Conservation (phyloP, 2,329 filamentous ascomycete species). For the Thielaviopsis punctulata region DNA sequence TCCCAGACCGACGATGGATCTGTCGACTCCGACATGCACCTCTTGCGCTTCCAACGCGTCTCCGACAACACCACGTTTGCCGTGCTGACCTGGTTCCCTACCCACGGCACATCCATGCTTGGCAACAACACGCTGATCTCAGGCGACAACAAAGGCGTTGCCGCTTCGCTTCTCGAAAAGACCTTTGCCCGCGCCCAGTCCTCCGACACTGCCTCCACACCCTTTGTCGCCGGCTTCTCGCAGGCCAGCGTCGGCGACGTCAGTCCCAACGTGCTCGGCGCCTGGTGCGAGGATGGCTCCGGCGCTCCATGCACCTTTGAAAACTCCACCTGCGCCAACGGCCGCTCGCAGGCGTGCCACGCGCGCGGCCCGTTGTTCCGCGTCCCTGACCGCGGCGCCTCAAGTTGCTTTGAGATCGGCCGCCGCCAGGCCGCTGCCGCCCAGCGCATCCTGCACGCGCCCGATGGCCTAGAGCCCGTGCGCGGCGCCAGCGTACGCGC, state of each 20-base stretch:
- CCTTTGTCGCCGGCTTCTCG: constrained; percentile 80
- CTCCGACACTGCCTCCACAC: constrained; percentile 38
- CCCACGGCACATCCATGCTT: constrained; percentile 77
- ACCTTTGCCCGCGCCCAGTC: constrained; percentile 29
- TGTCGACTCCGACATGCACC: constrained; percentile 60
- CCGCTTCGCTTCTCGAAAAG: constrained; percentile 67
- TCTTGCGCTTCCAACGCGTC: constrained; percentile 56
- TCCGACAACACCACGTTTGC: constrained; percentile 59
- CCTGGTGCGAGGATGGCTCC: constrained; percentile 76
- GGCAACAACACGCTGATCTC: constrained; percentile 80
- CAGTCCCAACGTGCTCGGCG: constrained; percentile 71
- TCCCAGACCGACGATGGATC: constrained; percentile 23
- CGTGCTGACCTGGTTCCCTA: constrained; percentile 78
- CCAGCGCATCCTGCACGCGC: constrained; percentile 16
- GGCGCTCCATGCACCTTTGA: constrained; percentile 54
- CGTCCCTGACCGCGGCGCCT: constrained; percentile 50
- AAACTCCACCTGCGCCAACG: constrained; percentile 64
- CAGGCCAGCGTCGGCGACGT: constrained; percentile 87
- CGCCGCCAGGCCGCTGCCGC: constrained; percentile 51
- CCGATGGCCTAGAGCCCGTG: constrained; percentile 28
- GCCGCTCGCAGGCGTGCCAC: constrained; percentile 53
- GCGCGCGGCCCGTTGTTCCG: constrained; percentile 55
- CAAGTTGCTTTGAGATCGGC: constrained; percentile 62
- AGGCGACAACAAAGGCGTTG: constrained; percentile 87
- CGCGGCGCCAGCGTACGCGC: constrained; percentile 47